Percentiles rank a stretch among this genome's conserved stretches.
phyloP scores from a whole-genome alignment of 192 early-diverging fungal genomes.

The Coemansia sp. region DNA sequence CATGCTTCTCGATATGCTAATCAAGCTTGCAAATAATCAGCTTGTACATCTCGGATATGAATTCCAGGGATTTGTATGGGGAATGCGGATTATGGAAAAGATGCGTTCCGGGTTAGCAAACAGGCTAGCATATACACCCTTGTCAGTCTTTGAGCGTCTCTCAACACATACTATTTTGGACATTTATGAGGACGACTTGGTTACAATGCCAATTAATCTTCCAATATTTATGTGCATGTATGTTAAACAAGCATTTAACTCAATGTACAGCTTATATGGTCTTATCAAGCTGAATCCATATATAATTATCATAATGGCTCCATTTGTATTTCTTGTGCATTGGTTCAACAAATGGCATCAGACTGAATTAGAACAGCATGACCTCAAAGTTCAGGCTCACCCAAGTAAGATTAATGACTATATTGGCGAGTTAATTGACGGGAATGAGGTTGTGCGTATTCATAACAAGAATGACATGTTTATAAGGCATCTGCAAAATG shows the following conservation, averaged over 20 bases:
- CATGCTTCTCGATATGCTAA: not conserved
- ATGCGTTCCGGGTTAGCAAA: constrained; percentile 1
- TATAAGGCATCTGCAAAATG: not conserved
- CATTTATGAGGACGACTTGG: not conserved
- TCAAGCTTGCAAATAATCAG: not conserved
- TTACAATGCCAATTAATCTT: not conserved
- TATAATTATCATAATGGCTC: constrained; percentile 1
- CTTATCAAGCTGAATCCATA: not conserved
- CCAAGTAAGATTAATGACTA: not conserved
- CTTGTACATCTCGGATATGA: not conserved
- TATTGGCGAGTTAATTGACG: not conserved
- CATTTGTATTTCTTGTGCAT: not conserved
- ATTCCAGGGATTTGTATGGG: not conserved
- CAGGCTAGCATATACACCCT: not conserved
- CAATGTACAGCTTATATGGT: not conserved
- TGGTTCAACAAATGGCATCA: not conserved
- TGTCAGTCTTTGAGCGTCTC: constrained; percentile 18
- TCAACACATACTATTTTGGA: constrained; percentile 7
- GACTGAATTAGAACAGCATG: not conserved
- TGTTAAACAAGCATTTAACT: not conserved
- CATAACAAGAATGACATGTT: constrained; percentile 1
- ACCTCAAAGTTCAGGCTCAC: not conserved
- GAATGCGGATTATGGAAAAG: not conserved
- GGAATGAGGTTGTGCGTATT: constrained; percentile 1
- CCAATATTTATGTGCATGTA: not conserved